Percentiles rank a stretch among this genome's conserved stretches.
These are phyloP conservation scores for Pleurostoma richardsiae DNA, from an alignment of 2,329 filamentous ascomycete species.

Conservation along the genomic window DNA sequence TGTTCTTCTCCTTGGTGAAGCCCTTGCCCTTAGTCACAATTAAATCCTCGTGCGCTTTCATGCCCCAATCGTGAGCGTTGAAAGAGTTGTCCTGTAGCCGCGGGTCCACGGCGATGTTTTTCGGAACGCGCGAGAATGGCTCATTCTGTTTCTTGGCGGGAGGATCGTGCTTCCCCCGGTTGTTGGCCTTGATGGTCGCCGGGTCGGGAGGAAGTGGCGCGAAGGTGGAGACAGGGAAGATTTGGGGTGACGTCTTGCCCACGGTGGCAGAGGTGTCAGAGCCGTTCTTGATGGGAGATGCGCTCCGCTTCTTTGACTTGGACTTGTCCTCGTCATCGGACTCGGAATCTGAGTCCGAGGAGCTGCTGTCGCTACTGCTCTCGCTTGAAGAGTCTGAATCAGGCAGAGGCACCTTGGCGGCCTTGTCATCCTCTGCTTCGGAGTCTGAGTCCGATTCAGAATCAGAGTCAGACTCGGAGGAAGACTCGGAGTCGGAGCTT, in stretches of 20 bases:
- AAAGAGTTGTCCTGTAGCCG: conserved; percentile 76
- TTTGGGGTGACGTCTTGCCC: conserved; percentile 46
- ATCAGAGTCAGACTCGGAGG: conserved; percentile 26
- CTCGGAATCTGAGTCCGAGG: conserved; percentile 41
- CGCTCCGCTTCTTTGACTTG: conserved; percentile 17
- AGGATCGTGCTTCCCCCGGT: conserved; percentile 35
- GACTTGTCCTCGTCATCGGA: conserved; percentile 20
- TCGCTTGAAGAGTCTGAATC: conserved; percentile 26
- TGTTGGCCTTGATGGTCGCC: conserved; percentile 26
- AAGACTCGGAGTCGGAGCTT: conserved; percentile 22
- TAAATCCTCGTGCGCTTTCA: conserved; percentile 81
- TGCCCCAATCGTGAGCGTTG: conserved; percentile 79
- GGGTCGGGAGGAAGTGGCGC: conserved; percentile 52
- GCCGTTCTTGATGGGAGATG: conserved; percentile 12
- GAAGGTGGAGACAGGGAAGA: conserved; percentile 28
- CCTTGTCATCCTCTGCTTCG: conserved; percentile 13
- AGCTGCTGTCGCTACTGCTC: conserved; percentile 21
- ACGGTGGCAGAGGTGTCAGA: conserved; percentile 43
- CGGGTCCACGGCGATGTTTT: conserved; percentile 62
- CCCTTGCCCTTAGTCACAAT: conserved; percentile 91
- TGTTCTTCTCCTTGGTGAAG: conserved; percentile 99
- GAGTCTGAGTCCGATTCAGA: conserved; percentile 19
- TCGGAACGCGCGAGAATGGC: conserved; percentile 74
- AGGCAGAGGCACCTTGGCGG: conserved; percentile 20
- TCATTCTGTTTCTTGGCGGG: conserved; percentile 50